phyloP scores from a whole-genome alignment of 2,329 filamentous ascomycete genomes.

The Calonectria pteridis region DNA sequence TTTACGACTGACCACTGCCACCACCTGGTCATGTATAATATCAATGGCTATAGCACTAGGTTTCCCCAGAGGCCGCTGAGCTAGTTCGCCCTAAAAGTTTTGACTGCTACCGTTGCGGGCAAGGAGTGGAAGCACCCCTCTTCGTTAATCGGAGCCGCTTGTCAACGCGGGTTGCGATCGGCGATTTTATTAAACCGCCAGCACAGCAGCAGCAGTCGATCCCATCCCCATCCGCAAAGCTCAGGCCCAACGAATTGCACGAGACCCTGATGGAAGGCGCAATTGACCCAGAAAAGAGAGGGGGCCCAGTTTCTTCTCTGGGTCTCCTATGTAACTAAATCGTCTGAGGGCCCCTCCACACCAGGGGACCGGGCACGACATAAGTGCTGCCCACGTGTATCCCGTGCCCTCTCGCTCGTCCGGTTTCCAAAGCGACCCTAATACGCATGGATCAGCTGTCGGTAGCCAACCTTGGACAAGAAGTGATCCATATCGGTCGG shows the following conservation, averaged over 20 bases:
- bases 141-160: constrained; percentile 18
- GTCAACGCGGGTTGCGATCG: background rate
- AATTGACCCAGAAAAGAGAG: background rate
- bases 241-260: background rate
- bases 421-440: background rate
- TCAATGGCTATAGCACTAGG: constrained; percentile 12
- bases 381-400: constrained; percentile 17
- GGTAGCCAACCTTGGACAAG: background rate
- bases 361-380: constrained; percentile 10
- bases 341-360: background rate
- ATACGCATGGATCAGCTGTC: constrained; percentile 16
- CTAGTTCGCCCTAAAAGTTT: background rate
- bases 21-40: too few species aligned
- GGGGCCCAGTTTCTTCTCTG: background rate
- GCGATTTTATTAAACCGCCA: background rate
- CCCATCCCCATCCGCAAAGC: background rate
- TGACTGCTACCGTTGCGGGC: background rate
- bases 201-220: background rate
- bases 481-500: background rate
- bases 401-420: background rate
- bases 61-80: background rate
- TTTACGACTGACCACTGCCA: too few species aligned
- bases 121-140: background rate
- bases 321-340: background rate
- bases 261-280: background rate